phyloP scores from a whole-genome alignment of 2,329 filamentous ascomycete species.

The Fusarium incarnatum region DNA sequence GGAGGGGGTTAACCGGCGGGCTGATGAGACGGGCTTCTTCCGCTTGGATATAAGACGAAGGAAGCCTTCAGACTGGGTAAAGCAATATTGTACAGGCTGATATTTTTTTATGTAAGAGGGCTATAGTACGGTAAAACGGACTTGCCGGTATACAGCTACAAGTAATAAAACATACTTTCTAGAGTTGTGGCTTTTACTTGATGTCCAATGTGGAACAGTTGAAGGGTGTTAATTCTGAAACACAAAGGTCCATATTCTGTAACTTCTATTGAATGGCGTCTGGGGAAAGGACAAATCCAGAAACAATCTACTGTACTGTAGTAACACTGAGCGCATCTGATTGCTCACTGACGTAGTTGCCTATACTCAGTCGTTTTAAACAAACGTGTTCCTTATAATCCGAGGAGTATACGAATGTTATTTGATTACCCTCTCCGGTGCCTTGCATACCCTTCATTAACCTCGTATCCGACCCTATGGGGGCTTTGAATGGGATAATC shows the following conservation, averaged over 20 bases:
- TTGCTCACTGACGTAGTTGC: not conserved
- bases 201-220: not conserved
- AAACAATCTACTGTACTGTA: too few relatives aligned
- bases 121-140: not conserved
- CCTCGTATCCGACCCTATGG: not conserved
- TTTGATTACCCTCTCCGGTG: too few relatives aligned
- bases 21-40: conserved; percentile 11
- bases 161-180: not conserved
- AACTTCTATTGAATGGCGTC: not conserved
- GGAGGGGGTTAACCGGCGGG: conserved; percentile 19
- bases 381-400: not conserved
- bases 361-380: not conserved
- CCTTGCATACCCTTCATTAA: not conserved
- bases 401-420: too few relatives aligned
- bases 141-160: not conserved
- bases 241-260: not conserved
- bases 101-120: not conserved
- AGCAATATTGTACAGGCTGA: not conserved
- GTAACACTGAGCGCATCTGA: too few relatives aligned
- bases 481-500: not conserved
- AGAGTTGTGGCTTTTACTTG: not conserved
- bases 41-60: conserved; percentile 1
- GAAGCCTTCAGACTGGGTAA: not conserved
- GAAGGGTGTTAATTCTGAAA: not conserved
- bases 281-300: not conserved